Percentiles rank a stretch among this genome's conserved stretches.
Conservation (phyloP, 2,329 filamentous ascomycete species). For the Tothia fuscella region DNA sequence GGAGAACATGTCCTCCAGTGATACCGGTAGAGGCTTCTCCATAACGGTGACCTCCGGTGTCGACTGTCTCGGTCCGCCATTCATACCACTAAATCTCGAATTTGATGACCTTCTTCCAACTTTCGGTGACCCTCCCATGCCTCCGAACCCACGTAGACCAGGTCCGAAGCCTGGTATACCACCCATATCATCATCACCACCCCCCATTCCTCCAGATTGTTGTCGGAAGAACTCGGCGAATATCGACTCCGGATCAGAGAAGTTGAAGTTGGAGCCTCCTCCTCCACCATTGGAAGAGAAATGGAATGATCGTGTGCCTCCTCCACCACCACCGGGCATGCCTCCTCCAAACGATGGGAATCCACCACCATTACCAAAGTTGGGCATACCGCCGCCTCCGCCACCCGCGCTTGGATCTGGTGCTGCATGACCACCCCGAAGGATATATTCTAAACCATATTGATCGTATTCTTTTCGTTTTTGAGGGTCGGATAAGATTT, state of each 20-base stretch:
- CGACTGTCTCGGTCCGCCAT: slow-evolving; percentile 31
- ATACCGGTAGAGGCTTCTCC: slow-evolving; percentile 68
- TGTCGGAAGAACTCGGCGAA: slow-evolving; percentile 71
- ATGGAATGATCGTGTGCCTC: slow-evolving; percentile 46
- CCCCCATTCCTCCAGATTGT: slow-evolving; percentile 37
- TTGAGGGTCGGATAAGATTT: slow-evolving; percentile 93
- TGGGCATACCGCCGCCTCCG: slow-evolving; percentile 42
- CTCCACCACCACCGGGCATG: slow-evolving; percentile 40
- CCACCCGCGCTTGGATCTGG: slow-evolving; percentile 41
- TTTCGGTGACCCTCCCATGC: slow-evolving; percentile 25
- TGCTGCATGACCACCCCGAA: slow-evolving; percentile 54
- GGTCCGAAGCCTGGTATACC: slow-evolving; percentile 29
- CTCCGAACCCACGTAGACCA: slow-evolving; percentile 28
- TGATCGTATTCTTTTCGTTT: slow-evolving; percentile 94
- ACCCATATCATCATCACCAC: slow-evolving; percentile 36
- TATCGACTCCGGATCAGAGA: slow-evolving; percentile 72
- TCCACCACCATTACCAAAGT: slow-evolving; percentile 41
- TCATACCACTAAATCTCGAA: slow-evolving; percentile 20
- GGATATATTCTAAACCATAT: slow-evolving; percentile 84
- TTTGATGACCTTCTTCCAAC: slow-evolving; percentile 21
- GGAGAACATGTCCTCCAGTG: slow-evolving; percentile 77
- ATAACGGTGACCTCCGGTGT: slow-evolving; percentile 85
- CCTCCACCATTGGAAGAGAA: slow-evolving; percentile 47
- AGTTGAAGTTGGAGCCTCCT: slow-evolving; percentile 59
- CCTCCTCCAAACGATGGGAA: slow-evolving; percentile 37